These are phyloP conservation scores for Cercospora brassicicola DNA, from an alignment of 2,329 filamentous ascomycete species.

Conservation along the genomic window DNA sequence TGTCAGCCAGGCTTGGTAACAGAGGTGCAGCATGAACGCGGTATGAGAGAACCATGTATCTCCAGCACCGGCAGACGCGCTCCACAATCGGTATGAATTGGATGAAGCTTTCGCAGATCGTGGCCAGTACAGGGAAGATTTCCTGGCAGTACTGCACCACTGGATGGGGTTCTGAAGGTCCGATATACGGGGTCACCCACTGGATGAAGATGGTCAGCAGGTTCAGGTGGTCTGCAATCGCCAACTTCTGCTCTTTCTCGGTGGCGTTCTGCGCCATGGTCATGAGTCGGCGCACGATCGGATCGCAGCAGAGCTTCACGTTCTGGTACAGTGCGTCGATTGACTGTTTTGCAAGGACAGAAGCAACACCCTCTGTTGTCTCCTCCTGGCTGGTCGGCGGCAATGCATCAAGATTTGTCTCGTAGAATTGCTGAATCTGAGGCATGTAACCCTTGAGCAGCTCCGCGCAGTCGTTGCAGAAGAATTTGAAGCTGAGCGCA, in stretches of 20 bases:
- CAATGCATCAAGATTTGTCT: slow-evolving; percentile 81
- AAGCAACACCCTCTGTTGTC: slow-evolving; percentile 91
- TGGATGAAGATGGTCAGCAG: slow-evolving; percentile 90
- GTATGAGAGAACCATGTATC: slow-evolving; percentile 95
- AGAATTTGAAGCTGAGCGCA: slow-evolving; percentile 92
- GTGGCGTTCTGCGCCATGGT: slow-evolving; percentile 80
- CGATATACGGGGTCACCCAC: slow-evolving; percentile 70
- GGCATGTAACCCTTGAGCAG: slow-evolving; percentile 78
- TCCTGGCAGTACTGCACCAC: slow-evolving; percentile 96
- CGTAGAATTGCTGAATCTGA: slow-evolving; percentile 89
- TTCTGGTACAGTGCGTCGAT: slow-evolving; percentile 75
- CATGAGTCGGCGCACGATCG: slow-evolving; percentile 82
- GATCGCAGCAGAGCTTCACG: slow-evolving; percentile 90
- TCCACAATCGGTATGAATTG: slow-evolving; percentile 86
- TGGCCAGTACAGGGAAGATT: slow-evolving; percentile 82
- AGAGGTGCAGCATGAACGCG: slow-evolving; percentile 83
- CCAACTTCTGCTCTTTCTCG: slow-evolving; percentile 78
- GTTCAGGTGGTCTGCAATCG: slow-evolving; percentile 90
- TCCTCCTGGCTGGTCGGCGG: slow-evolving; percentile 89
- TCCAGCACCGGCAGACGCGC: slow-evolving; percentile 90
- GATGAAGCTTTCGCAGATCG: slow-evolving; percentile 84
- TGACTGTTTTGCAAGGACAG: slow-evolving; percentile 84
- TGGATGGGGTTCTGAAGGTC: slow-evolving; percentile 73
- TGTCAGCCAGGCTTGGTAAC: slow-evolving; percentile 80
- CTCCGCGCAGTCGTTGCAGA: slow-evolving; percentile 91